phyloP scores from a whole-genome alignment of 257 asterid genomes.

The Eucommia ulmoides region DNA sequence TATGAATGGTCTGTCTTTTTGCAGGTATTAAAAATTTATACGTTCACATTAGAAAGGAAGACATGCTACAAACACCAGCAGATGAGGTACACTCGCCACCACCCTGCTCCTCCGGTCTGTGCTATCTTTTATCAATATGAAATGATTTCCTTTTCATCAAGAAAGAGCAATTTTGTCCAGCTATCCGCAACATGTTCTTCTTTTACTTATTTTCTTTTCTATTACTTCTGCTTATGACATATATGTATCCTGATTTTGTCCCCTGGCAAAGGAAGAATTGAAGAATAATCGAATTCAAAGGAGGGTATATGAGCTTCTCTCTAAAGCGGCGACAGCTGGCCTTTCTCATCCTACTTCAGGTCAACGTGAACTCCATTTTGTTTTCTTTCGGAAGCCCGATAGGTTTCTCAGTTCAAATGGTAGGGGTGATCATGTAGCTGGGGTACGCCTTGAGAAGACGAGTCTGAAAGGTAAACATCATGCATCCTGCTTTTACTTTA shows the following conservation, averaged over 20 bases:
- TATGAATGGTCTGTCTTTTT: constrained; percentile 7
- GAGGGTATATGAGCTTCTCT: constrained; percentile 77
- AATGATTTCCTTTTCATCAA: too few species aligned
- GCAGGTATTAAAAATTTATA: constrained; percentile 62
- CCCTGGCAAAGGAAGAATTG: constrained; percentile 64
- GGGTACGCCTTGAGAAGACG: constrained; percentile 72
- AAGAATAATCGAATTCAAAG: constrained; percentile 73
- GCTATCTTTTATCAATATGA: background rate
- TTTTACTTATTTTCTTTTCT: too few species aligned
- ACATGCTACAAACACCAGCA: constrained; percentile 51
- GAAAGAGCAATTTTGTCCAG: too few species aligned
- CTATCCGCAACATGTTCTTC: too few species aligned
- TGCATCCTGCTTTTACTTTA: too few species aligned
- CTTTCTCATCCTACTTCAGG: constrained; percentile 18
- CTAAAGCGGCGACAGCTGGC: constrained; percentile 49
- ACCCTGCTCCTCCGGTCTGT: background rate
- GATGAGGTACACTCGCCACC: constrained; percentile 51
- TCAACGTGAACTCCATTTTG: constrained; percentile 75
- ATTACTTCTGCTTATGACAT: constrained; percentile 1
- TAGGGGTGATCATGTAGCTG: constrained; percentile 42
- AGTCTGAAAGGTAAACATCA: constrained; percentile 56
- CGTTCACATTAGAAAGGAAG: constrained; percentile 40
- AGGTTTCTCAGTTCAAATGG: constrained; percentile 47
- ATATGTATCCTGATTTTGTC: constrained; percentile 11
- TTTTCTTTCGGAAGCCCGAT: constrained; percentile 76